These are phyloP conservation scores for Heliophila coronopifolia DNA, from an alignment of 441 rosid species.

Conservation along the genomic window DNA sequence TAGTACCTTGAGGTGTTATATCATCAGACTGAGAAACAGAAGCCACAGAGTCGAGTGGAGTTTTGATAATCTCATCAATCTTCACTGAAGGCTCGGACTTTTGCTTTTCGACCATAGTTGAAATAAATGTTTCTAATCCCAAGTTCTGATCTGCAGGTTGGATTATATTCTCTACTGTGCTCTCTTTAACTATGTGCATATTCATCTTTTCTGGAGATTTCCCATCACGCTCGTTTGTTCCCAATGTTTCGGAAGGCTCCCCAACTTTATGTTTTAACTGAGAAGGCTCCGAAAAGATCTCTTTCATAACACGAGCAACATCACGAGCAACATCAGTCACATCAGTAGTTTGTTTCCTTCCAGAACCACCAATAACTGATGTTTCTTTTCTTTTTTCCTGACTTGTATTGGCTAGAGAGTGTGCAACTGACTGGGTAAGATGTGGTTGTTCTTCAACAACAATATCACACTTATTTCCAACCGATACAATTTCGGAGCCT, in stretches of 20 bases:
- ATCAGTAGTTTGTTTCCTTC: slow-evolving; percentile 54
- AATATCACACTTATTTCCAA: slow-evolving; percentile 32
- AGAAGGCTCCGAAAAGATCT: slow-evolving; percentile 66
- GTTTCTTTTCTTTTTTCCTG: slow-evolving; percentile 42
- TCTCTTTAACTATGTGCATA: slow-evolving; percentile 3
- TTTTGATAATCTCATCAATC: too few species aligned
- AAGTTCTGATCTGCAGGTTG: too few species aligned
- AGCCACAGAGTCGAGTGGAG: too few species aligned
- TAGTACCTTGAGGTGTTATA: too few species aligned
- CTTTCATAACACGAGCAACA: slow-evolving; percentile 83
- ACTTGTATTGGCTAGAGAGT: slow-evolving; percentile 13
- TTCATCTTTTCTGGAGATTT: slow-evolving; percentile 3
- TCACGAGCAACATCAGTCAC: slow-evolving; percentile 75
- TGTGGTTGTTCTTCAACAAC: slow-evolving; percentile 27
- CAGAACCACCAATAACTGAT: slow-evolving; percentile 33
- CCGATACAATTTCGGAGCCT: slow-evolving; percentile 7
- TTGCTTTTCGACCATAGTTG: too few species aligned
- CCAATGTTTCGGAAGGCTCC: slow-evolving; percentile 31
- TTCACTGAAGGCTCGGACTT: too few species aligned
- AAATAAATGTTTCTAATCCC: too few species aligned
- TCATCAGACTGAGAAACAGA: too few species aligned
- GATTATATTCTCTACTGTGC: slow-evolving; percentile 1
- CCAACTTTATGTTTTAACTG: slow-evolving; percentile 42
- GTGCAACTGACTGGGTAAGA: slow-evolving; percentile 32
- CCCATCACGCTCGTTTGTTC: slow-evolving; percentile 2